Base-by-base conservation (phyloP, 441 rosid species). In the Geranium incanum region DNA sequence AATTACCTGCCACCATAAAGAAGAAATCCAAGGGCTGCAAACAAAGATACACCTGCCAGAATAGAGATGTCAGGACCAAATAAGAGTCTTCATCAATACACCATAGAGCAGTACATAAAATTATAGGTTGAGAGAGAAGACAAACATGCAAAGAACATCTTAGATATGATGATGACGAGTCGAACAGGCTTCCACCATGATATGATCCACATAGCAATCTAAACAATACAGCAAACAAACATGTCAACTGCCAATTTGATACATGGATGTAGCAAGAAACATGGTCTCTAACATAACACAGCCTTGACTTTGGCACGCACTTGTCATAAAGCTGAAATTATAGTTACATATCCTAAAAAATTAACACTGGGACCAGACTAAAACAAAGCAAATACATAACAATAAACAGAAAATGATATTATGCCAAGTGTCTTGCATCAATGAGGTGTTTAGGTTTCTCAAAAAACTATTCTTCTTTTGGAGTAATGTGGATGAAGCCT, bases 1-100 rank as follows among this genome's bases (percentile, higher is more conserved):
- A 63, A 62, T 78, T 86, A 92, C 98, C 98, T 90, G 84, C 98
- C 98, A 60, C 98, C 98, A 69, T 89, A 92, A 21, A 92, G 88
- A 74, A 92, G 81, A 76, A 92, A 92, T 18, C 93, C 98, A 68
- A 92, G 86, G 64, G 98, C 93, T 0, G 97, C 92, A 39, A 88
- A 84, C 78, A 92, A 80, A 48, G 97, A 92, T 59, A 86, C 89
- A 43, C 89, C 98, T 92, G 87, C 78, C 65, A 66, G 64, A 59
- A 59, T 6, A 59, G 33, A 59, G 64, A 59, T 59, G 33, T 59
- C 64, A 59, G 23, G 11, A 16, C 21, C 62, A 55, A 55, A 55
- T 18, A 55, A 6, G 18, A n/a, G 62, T 45, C 62, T n/a, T 55
- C 62, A 55, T 55, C 62, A 55, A 5, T 55, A n/a, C 16, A 55